Conservation (phyloP, 345 rosid species). For the Lumnitzera littorea region DNA sequence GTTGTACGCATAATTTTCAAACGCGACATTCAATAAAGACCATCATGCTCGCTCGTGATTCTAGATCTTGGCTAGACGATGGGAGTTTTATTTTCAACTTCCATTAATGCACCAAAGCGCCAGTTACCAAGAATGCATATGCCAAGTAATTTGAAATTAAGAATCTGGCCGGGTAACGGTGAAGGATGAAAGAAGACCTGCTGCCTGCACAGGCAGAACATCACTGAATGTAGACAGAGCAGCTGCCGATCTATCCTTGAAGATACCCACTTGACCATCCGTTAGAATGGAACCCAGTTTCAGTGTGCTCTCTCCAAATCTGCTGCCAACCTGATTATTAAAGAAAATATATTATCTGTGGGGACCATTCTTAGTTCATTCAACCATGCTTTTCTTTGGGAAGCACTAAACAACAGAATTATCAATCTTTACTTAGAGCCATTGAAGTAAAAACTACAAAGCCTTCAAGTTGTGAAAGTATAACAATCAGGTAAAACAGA, state of each 20-base stretch:
- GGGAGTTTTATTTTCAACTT: no score
- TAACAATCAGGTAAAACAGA: no score
- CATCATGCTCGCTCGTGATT: no score
- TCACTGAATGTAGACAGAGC: conserved; percentile 97
- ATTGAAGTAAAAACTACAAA: no score
- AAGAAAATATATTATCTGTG: conserved; percentile 6
- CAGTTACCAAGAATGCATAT: not conserved
- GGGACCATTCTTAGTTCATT: not conserved
- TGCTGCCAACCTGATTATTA: conserved; percentile 76
- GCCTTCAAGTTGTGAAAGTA: no score
- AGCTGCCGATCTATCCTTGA: conserved; percentile 92
- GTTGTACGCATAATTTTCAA: no score
- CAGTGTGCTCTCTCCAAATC: conserved; percentile 92
- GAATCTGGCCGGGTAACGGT: conserved; percentile 60
- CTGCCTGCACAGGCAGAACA: conserved; percentile 90
- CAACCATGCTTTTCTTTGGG: no score
- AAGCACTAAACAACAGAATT: no score
- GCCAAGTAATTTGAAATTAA: conserved; percentile 8
- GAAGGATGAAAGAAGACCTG: conserved; percentile 96
- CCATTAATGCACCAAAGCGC: no score
- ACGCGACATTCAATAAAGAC: no score
- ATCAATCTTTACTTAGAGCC: no score
- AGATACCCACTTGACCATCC: conserved; percentile 96
- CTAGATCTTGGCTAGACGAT: no score
- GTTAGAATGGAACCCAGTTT: conserved; percentile 89